Evolutionary conservation across 225 moss, liverwort and hornwort species (phyloP).

Genomic region (Lunularia cruciata): DNA sequence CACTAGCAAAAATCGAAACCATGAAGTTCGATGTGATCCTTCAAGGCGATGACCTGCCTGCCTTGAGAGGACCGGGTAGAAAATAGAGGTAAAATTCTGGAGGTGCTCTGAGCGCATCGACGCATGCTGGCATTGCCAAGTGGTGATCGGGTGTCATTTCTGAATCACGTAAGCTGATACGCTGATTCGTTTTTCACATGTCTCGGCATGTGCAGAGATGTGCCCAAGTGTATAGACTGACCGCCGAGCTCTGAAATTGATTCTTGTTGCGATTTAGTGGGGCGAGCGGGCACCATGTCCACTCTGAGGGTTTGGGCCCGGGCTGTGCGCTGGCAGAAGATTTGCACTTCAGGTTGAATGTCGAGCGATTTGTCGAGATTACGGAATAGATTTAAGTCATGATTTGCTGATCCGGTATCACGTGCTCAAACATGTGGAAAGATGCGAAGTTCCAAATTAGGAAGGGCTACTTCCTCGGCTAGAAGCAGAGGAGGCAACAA

Average conservation of each 20-base stretch:
- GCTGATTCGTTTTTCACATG: not conserved
- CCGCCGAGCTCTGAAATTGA: not conserved
- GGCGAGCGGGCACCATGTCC: not conserved
- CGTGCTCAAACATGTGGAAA: constrained; percentile 9
- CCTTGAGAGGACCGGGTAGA: too few species aligned
- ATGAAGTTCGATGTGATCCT: too few species aligned
- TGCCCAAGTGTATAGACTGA: not conserved
- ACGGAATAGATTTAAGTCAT: not conserved
- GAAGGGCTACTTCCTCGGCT: not conserved
- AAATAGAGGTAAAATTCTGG: too few species aligned
- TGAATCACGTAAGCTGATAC: not conserved
- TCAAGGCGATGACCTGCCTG: too few species aligned
- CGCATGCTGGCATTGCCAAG: not conserved
- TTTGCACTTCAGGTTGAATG: not conserved
- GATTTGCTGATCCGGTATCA: not conserved
- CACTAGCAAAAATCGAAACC: too few species aligned
- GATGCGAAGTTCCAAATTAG: not conserved
- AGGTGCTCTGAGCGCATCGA: too few species aligned
- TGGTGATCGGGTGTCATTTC: not conserved
- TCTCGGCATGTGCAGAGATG: not conserved
- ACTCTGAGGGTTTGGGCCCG: not conserved
- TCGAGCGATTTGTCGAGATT: constrained; percentile 4
- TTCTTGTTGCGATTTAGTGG: not conserved
- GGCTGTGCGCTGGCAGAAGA: not conserved
- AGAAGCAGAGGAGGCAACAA: not conserved